These are phyloP conservation scores for Elasticomyces elasticus DNA, from an alignment of 495 filamentous ascomycete species.

Conservation along the genomic window DNA sequence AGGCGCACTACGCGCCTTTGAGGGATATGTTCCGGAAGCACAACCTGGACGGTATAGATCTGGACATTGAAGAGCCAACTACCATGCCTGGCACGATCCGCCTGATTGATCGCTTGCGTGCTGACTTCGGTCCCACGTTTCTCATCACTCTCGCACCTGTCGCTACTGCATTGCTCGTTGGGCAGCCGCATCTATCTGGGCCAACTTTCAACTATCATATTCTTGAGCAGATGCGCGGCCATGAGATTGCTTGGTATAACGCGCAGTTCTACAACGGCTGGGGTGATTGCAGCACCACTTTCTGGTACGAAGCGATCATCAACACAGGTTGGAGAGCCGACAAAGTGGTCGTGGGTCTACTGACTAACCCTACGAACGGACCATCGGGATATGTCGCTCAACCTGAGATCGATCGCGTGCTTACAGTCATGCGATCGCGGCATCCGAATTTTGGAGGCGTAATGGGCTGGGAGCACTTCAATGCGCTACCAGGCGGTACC, in stretches of 20 bases:
- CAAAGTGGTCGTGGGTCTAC: slow-evolving; percentile 34
- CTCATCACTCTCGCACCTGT: slow-evolving; percentile 38
- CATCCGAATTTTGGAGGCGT: slow-evolving; percentile 37
- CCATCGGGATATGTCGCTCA: slow-evolving; percentile 30
- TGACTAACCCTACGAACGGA: slow-evolving; percentile 31
- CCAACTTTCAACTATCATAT: slow-evolving; percentile 31
- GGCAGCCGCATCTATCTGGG: slow-evolving; percentile 32
- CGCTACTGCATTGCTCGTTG: slow-evolving; percentile 33
- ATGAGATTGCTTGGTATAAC: slow-evolving; percentile 36
- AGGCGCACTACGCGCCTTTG: slow-evolving; percentile 35
- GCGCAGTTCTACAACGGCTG: slow-evolving; percentile 39
- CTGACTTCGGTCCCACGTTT: slow-evolving; percentile 37
- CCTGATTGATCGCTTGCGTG: slow-evolving; percentile 32
- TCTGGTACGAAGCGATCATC: slow-evolving; percentile 32
- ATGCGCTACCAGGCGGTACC: slow-evolving; percentile 26
- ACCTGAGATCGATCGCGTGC: slow-evolving; percentile 13
- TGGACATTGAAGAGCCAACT: slow-evolving; percentile 38
- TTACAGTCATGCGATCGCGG: slow-evolving; percentile 19
- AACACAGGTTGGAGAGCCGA: slow-evolving; percentile 32
- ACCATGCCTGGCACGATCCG: slow-evolving; percentile 25
- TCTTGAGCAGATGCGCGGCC: slow-evolving; percentile 28
- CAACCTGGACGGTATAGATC: slow-evolving; percentile 35
- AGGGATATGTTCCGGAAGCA: slow-evolving; percentile 26
- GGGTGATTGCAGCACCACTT: slow-evolving; percentile 28
- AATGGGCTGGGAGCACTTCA: slow-evolving; percentile 41